A percentile compares a stretch with the other conserved stretches of the same genome.
phyloP scores from a whole-genome alignment of 1,139 yeast species.

The Blastobotrys proliferans region DNA sequence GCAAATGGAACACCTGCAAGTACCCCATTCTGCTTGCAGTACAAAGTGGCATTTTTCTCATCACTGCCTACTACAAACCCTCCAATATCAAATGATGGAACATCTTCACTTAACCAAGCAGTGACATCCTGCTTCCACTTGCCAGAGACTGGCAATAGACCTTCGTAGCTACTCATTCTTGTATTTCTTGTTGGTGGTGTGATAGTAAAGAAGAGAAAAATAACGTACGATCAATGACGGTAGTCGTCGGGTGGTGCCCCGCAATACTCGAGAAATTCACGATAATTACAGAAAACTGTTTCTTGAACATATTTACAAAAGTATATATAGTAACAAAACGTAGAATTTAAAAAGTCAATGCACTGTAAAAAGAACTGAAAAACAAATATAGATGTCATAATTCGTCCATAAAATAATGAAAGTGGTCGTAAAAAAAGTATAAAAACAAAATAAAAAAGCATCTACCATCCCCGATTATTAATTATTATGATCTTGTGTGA shows the following conservation, averaged over 20 bases:
- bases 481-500: too few relatives aligned
- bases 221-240: too few relatives aligned
- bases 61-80: constrained; percentile 89
- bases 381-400: background rate
- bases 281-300: too few relatives aligned
- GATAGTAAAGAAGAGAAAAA: too few relatives aligned
- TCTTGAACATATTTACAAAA: background rate
- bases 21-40: constrained; percentile 76
- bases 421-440: background rate
- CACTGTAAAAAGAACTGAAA: background rate
- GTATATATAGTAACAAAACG: background rate
- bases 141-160: constrained; percentile 9
- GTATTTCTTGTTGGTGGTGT: background rate
- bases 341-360: background rate
- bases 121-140: constrained; percentile 47
- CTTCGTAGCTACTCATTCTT: constrained; percentile 2
- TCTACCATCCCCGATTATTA: background rate
- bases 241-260: too few relatives aligned
- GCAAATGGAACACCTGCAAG: constrained; percentile 92
- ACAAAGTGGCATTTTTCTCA: constrained; percentile 66
- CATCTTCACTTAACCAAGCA: constrained; percentile 77
- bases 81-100: constrained; percentile 90
- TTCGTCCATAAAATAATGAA: background rate
- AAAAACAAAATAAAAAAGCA: background rate
- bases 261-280: too few relatives aligned